Evolutionary conservation across 1,284 basidiomycete genomes (phyloP), one percentile per base, ranked within the genome.

Genomic region (Megacollybia platyphylla): DNA sequence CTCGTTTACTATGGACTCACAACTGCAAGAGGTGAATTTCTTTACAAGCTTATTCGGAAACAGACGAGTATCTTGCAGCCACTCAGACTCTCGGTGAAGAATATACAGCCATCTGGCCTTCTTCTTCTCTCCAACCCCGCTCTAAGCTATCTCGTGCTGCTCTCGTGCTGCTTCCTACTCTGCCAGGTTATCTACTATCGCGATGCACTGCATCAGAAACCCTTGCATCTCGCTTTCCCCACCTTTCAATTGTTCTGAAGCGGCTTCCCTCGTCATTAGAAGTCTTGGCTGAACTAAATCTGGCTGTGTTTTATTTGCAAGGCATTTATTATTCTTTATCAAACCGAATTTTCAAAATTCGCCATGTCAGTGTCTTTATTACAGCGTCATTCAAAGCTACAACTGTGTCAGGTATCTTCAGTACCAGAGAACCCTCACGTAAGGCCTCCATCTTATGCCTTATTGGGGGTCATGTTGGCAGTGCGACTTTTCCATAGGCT

Each of bases 61-160:
- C 31, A 13, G 37, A 4, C 30, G 42, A 4, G 30, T 43, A 44
- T 40, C 27, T 15, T 36, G 27, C 52, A 84, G 89, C 81, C 2
- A 71, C 68, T 2, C 88, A 90, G 58, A 90, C 87, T 2, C 67
- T 93, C 0, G 89, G 89, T 10, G 89, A 94, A 59, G 89, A 94
- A 57, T 94, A 94, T 55, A 91, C 88, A 1, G 86, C 87, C 53
- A 82, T 87, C 27, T 83, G 87, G 74, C 76, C 82, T 43, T 75
- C 78, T 44, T 76, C 79, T 9, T 54, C 61, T 11, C 59, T 54
- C 36, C 31, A 6, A 4, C 76, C 73, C 9, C 78, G 74, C 9
- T 62, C 73, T 13, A 55, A 48, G 29, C 54, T 58, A 44, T 53
- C 64, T 8, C 71, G 80, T 30, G 57, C 67, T 13, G 67, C 69